These are phyloP conservation scores for Scutellaria minor DNA, from an alignment of 257 asterid species.

Conservation along the genomic window DNA sequence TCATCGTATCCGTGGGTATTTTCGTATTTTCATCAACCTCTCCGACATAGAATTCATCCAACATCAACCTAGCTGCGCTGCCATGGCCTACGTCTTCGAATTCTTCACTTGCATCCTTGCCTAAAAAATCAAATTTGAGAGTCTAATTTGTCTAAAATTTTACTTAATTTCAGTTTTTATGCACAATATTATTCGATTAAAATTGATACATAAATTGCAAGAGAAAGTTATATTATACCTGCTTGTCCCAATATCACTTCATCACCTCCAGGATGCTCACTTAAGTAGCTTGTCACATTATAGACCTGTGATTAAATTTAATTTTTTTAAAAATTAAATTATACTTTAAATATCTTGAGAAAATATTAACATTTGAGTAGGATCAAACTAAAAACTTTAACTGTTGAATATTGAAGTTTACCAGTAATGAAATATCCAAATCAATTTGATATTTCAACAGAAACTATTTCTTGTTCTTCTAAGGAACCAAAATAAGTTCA, in stretches of 20 bases:
- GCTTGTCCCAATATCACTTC: constrained; percentile 62
- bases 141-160: not conserved
- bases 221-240: constrained; percentile 41
- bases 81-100: constrained; percentile 87
- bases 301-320: constrained; percentile 47
- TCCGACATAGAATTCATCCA: constrained; percentile 73
- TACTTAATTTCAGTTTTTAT: not conserved
- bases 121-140: constrained; percentile 29
- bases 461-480: not conserved
- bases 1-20: not conserved
- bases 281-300: constrained; percentile 63
- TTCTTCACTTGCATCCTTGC: constrained; percentile 75
- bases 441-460: not conserved
- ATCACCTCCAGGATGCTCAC: constrained; percentile 84
- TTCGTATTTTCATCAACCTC: constrained; percentile 54
- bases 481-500: too few species aligned
- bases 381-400: not conserved
- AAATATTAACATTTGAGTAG: not conserved
- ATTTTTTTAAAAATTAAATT: not conserved
- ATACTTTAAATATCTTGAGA: not conserved
- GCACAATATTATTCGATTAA: not conserved
- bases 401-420: not conserved
- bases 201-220: not conserved
- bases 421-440: not conserved
- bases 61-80: constrained; percentile 77